A percentile compares a stretch with the other conserved stretches of the same genome.
phyloP scores from a whole-genome alignment of 768 basidiomycete species.

The Cubamyces lactineus region DNA sequence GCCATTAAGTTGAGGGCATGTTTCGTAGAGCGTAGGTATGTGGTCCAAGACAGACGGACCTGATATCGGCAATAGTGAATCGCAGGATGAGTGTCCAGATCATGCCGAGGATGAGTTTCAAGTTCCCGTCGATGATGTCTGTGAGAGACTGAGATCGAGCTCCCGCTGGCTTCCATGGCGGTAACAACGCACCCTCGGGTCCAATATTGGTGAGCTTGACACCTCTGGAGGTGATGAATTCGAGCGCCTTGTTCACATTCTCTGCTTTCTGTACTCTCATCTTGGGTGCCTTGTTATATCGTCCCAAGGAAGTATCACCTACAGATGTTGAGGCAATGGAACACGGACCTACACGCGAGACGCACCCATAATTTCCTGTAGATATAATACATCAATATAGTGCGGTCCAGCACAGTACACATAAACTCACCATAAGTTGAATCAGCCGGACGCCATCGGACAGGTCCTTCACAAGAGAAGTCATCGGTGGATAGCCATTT shows the following conservation, averaged over 20 bases:
- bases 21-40: background rate
- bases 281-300: constrained; percentile 87
- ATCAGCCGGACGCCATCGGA: constrained; percentile 95
- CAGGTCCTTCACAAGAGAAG: constrained; percentile 85
- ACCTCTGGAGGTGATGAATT: constrained; percentile 92
- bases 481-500: constrained; percentile 85
- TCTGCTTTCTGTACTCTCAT: constrained; percentile 98
- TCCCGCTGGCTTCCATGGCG: background rate
- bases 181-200: constrained; percentile 70
- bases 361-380: constrained; percentile 95
- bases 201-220: constrained; percentile 98
- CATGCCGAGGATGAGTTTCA: constrained; percentile 98
- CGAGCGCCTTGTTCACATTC: constrained; percentile 95
- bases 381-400: background rate
- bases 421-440: constrained; percentile 77
- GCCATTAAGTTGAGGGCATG: background rate
- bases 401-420: background rate
- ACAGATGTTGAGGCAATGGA: constrained; percentile 14
- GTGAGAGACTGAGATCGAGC: background rate
- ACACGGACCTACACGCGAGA: constrained; percentile 6
- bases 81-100: constrained; percentile 98
- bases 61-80: constrained; percentile 98
- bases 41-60: constrained; percentile 52
- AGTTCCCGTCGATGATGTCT: constrained; percentile 99
- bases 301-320: constrained; percentile 92